Evolutionary conservation across 192 early-diverging fungal genomes (phyloP), one percentile per base, ranked within the genome.

Genomic region (Gamsiella multidivaricata): DNA sequence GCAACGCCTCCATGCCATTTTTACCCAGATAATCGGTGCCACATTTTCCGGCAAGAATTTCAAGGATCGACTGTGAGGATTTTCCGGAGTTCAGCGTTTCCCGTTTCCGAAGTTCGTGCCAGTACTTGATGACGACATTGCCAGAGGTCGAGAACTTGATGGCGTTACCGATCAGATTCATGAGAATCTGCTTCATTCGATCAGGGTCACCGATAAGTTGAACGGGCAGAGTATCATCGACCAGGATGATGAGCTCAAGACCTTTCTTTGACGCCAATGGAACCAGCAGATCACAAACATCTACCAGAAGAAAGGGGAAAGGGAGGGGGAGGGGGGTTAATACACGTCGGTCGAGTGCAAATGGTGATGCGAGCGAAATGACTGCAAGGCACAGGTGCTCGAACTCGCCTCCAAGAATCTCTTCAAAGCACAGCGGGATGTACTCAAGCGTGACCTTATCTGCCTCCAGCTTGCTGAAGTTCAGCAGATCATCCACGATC

Each of bases 111-210:
- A 47, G 8, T 47, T 62, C 54, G 25, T 78, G 74, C 74, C 74
- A 78, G 20, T 78, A 78, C 17, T 63, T 68, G 54, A 78, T 54
- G 29, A 78, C 66, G 0, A 78, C 66, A 25, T 42, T 69, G 18
- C 74, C 74, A 4, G 65, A 62, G 22, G 61, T 69, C 8, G 74
- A 78, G 34, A 78, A 85, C 65, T 94, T 94, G 61, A 94, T 81
- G 18, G 91, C 87, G 63, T 94, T 94, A 32, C 88, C 88, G 2
- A 90, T 84, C 26, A 94, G 69, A 54, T 94, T 94, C 47, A 89
- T 91, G 26, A 94, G 59, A 18, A 93, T 82, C 79, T 94, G 93
- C 29, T 88, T 82, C 46, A 92, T 68, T 10, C 93, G 78, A 43
- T 90, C 81, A 8, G 86, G 86, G 64, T 94, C 93, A 25, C 88